phyloP scores from a whole-genome alignment of 2,329 filamentous ascomycete species.

The Diaporthe sp. region DNA sequence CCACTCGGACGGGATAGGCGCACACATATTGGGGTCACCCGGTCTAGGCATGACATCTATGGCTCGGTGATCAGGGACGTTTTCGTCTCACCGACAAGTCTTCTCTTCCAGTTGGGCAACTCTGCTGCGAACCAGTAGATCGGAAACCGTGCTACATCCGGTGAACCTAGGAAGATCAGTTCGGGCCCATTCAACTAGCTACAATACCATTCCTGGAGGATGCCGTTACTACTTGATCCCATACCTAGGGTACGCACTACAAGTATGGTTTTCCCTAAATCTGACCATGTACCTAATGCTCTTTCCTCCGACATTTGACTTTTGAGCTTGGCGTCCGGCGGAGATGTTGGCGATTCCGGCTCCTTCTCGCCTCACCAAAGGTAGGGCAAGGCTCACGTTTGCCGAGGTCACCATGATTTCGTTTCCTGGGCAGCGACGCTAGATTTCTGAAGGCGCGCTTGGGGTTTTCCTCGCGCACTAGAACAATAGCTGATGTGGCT shows the following conservation, averaged over 20 bases:
- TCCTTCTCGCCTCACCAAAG: not conserved
- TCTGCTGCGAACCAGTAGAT: not conserved
- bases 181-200: not conserved
- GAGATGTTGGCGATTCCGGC: not conserved
- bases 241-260: too few species aligned
- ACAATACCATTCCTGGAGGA: too few species aligned
- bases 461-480: not conserved
- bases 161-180: not conserved
- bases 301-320: not conserved
- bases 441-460: not conserved
- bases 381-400: not conserved
- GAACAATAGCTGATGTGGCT: not conserved
- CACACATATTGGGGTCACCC: not conserved
- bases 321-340: constrained; percentile 7
- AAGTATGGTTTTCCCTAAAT: not conserved
- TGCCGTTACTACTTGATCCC: not conserved
- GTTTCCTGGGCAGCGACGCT: not conserved
- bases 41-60: not conserved
- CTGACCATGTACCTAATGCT: not conserved
- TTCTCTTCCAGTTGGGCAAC: not conserved
- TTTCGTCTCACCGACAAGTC: not conserved
- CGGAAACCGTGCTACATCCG: too few species aligned
- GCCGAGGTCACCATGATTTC: not conserved
- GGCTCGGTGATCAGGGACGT: not conserved
- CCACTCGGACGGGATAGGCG: not conserved